Conservation (phyloP, 306 rosid species). For the Quercus ilex region DNA sequence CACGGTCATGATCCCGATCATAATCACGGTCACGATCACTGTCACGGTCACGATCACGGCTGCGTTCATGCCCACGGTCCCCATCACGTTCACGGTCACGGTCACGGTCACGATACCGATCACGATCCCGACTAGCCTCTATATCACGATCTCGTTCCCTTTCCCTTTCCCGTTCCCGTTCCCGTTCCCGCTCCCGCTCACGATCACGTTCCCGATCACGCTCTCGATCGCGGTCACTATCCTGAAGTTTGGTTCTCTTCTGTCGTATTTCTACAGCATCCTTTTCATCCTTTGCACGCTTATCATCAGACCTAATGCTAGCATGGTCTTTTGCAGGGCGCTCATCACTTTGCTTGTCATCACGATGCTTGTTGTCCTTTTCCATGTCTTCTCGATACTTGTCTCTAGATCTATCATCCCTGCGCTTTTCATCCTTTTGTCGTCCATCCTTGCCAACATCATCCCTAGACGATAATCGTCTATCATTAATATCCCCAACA, state of each 20-base stretch:
- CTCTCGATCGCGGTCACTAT: slow-evolving; percentile 49
- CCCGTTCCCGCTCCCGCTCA: slow-evolving; percentile 43
- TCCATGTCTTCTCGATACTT: slow-evolving; percentile 68
- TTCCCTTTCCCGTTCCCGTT: neutral
- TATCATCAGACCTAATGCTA: slow-evolving; percentile 69
- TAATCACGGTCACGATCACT: slow-evolving; percentile 33
- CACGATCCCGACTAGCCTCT: slow-evolving; percentile 36
- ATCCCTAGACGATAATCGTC: slow-evolving; percentile 59
- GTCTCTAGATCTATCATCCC: slow-evolving; percentile 77
- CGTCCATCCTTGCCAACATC: slow-evolving; percentile 63
- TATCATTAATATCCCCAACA: slow-evolving; percentile 50
- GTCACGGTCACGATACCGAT: slow-evolving; percentile 33
- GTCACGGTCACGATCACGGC: slow-evolving; percentile 53
- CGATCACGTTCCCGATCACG: neutral
- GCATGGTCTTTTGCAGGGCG: slow-evolving; percentile 59
- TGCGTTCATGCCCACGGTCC: slow-evolving; percentile 49
- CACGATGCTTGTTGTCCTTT: slow-evolving; percentile 68
- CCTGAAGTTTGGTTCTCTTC: slow-evolving; percentile 70
- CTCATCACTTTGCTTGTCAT: slow-evolving; percentile 74
- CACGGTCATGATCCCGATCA: slow-evolving; percentile 35
- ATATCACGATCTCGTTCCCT: neutral
- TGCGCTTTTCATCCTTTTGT: slow-evolving; percentile 82
- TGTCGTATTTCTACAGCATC: slow-evolving; percentile 57
- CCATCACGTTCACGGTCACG: slow-evolving; percentile 29
- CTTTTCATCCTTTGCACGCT: slow-evolving; percentile 68